Conservation (phyloP, 1,284 basidiomycete genomes). For the Sporisorium exsertum region DNA sequence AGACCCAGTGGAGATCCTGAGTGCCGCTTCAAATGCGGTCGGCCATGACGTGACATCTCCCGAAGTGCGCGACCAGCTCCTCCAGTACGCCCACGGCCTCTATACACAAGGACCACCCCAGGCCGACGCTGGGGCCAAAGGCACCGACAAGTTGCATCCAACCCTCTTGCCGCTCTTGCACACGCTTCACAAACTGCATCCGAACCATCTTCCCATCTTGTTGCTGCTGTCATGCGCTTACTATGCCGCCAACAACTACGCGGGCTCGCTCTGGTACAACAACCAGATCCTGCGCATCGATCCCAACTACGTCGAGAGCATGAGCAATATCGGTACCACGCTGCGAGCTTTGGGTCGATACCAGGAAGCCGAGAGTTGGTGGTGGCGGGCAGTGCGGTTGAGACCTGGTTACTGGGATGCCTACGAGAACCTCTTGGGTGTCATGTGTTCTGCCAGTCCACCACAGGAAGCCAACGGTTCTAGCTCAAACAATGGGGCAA, state of each 20-base stretch:
- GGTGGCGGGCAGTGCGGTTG: conserved; percentile 72
- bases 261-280: conserved; percentile 69
- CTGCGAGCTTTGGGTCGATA: conserved; percentile 70
- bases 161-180: conserved; percentile 64
- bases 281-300: conserved; percentile 68
- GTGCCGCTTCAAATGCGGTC: conserved; percentile 52
- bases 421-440: conserved; percentile 71
- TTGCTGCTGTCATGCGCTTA: conserved; percentile 66
- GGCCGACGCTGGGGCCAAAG: conserved; percentile 19
- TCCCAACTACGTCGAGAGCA: conserved; percentile 70
- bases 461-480: background rate
- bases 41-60: conserved; percentile 52
- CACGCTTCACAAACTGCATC: conserved; percentile 62
- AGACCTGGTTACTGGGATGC: conserved; percentile 72
- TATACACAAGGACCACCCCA: conserved; percentile 52
- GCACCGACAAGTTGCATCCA: conserved; percentile 56
- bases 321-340: conserved; percentile 73
- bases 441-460: conserved; percentile 68
- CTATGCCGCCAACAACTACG: conserved; percentile 59
- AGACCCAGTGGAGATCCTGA: conserved; percentile 60
- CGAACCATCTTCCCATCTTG: conserved; percentile 60
- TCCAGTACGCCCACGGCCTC: conserved; percentile 64
- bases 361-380: conserved; percentile 71
- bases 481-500: background rate
- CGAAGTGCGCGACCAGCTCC: conserved; percentile 62